Conservation (phyloP, 176 grass and related monocot genomes). For the Ensete glaucum region DNA sequence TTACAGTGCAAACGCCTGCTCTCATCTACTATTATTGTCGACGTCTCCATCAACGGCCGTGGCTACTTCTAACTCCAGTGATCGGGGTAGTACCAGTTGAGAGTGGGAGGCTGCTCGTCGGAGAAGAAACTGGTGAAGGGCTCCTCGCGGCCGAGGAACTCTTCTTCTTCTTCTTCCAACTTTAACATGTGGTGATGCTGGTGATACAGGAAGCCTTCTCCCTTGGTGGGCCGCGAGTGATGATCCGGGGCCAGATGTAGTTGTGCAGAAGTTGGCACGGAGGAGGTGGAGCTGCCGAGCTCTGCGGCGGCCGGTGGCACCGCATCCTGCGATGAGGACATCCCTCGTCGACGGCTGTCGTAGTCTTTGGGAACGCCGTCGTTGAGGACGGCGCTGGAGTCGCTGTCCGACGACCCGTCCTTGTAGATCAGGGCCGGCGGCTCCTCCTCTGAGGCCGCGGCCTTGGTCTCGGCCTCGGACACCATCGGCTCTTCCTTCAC, state of each 20-base stretch:
- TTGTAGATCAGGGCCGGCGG: conserved; percentile 25
- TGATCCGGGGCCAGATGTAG: neutral
- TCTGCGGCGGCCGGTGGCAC: neutral
- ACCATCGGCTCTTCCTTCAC: conserved; percentile 42
- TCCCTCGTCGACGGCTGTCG: neutral
- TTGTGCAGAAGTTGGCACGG: neutral
- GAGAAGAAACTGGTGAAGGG: conserved; percentile 67
- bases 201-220: neutral
- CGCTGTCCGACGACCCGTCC: conserved; percentile 58
- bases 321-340: neutral
- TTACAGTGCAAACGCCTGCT: neutral
- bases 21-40: neutral
- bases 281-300: neutral
- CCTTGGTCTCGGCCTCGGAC: conserved; percentile 25
- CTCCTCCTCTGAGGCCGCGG: neutral
- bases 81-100: conserved; percentile 52
- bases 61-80: conserved; percentile 35
- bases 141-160: conserved; percentile 38
- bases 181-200: conserved; percentile 29
- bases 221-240: neutral
- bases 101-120: conserved; percentile 44
- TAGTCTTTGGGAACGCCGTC: conserved; percentile 17
- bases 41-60: neutral
- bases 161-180: conserved; percentile 36
- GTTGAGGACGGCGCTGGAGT: conserved; percentile 55